A percentile compares a stretch with the other conserved stretches of the same genome.
Evolutionary conservation across 306 rosid genomes (phyloP).

Genomic region (Gastrolobium bilobum): DNA sequence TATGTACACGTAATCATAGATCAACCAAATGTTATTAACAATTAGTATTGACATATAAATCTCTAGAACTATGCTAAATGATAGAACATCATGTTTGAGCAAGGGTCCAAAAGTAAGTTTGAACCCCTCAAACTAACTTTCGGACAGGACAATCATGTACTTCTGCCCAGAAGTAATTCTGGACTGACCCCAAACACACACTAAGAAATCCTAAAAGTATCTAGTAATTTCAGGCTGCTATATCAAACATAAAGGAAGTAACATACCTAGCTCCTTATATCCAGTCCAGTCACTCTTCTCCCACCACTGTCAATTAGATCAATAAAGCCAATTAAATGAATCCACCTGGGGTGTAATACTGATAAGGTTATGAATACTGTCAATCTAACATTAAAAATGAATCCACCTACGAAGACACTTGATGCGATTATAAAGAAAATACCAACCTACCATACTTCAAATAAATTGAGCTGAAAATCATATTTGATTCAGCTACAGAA

Average conservation of each 20-base stretch:
- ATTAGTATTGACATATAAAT: conserved; percentile 14
- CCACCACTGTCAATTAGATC: conserved; percentile 99
- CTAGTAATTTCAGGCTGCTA: conserved; percentile 37
- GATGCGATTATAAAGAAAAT: conserved; percentile 3
- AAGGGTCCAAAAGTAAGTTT: conserved; percentile 37
- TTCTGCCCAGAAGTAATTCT: conserved; percentile 23
- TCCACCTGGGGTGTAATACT: conserved; percentile 84
- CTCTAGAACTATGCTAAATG: conserved; percentile 32
- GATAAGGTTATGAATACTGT: conserved; percentile 60
- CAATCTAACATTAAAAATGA: conserved; percentile 48
- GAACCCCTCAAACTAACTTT: conserved; percentile 20
- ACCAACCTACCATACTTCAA: conserved; percentile 44
- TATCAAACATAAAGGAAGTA: conserved; percentile 42
- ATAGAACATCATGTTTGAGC: conserved; percentile 21
- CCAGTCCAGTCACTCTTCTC: conserved; percentile 99
- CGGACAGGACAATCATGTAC: conserved; percentile 29
- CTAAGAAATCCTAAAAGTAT: conserved; percentile 12
- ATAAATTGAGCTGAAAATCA: not conserved
- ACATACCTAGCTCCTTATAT: conserved; percentile 98
- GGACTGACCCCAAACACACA: conserved; percentile 6
- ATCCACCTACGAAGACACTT: conserved; percentile 42
- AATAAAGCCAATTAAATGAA: conserved; percentile 93
- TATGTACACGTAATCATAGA: conserved; percentile 1
- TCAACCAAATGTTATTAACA: conserved; percentile 12
- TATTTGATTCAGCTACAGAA: conserved; percentile 30